Conservation (phyloP, 306 rosid genomes). For the Inga laurina region DNA sequence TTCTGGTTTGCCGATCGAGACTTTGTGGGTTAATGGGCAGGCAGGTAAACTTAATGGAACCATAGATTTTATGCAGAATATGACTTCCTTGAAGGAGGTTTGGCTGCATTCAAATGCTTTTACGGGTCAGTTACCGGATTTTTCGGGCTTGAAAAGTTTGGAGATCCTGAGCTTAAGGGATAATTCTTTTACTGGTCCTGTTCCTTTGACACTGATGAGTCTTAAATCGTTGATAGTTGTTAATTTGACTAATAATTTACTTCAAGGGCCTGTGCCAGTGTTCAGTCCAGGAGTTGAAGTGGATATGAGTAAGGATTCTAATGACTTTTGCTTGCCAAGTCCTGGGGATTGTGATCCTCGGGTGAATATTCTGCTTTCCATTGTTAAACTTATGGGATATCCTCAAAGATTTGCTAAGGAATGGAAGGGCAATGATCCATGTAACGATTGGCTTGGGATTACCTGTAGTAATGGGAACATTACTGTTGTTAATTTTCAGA, state of each 20-base stretch:
- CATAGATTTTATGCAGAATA: conserved; percentile 59
- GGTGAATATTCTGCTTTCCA: conserved; percentile 54
- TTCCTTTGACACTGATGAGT: conserved; percentile 58
- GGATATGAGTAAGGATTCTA: conserved; percentile 60
- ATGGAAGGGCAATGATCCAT: conserved; percentile 86
- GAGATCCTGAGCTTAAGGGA: conserved; percentile 68
- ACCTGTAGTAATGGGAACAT: conserved; percentile 59
- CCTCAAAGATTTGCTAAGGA: conserved; percentile 68
- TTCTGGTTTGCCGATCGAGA: conserved; percentile 54
- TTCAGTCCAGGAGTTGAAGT: conserved; percentile 56
- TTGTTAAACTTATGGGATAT: conserved; percentile 57
- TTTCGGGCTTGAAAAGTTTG: conserved; percentile 58
- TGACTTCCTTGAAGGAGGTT: conserved; percentile 70
- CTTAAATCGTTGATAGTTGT: conserved; percentile 55
- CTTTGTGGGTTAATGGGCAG: conserved; percentile 89
- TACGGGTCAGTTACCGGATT: conserved; percentile 72
- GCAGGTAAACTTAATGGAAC: conserved; percentile 53
- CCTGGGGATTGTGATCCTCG: conserved; percentile 67
- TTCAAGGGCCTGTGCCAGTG: conserved; percentile 74
- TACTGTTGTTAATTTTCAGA: conserved; percentile 69
- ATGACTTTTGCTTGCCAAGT: conserved; percentile 66
- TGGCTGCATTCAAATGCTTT: conserved; percentile 79
- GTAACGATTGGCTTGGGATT: conserved; percentile 76
- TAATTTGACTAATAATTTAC: conserved; percentile 73
- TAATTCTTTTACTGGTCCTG: conserved; percentile 70